phyloP scores from a whole-genome alignment of 176 grass and related monocot genomes.

The Rhynchospora pubera region DNA sequence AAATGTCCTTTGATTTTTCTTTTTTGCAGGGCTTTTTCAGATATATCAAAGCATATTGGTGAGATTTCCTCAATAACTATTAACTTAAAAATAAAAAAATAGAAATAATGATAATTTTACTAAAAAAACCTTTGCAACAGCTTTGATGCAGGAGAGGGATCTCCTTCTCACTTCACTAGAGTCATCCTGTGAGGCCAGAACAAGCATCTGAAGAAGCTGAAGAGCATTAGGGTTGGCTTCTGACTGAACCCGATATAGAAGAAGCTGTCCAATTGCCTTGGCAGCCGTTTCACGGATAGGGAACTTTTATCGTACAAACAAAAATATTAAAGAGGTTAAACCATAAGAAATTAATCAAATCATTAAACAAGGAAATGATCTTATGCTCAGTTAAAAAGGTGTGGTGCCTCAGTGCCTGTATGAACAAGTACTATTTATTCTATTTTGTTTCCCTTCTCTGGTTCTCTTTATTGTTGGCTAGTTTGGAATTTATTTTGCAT shows the following conservation, averaged over 20 bases:
- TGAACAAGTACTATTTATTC: not conserved
- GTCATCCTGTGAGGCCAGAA: conserved; percentile 72
- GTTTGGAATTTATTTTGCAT: not conserved
- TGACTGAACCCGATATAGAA: conserved; percentile 49
- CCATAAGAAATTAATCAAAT: not conserved
- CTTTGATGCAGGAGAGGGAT: conserved; percentile 82
- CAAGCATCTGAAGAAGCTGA: conserved; percentile 66
- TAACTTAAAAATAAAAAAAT: not conserved
- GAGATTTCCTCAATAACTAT: not conserved
- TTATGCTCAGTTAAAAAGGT: not conserved
- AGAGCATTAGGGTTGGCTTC: conserved; percentile 30
- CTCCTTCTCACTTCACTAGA: conserved; percentile 89
- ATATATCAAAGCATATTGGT: not conserved
- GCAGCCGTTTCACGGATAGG: conserved; percentile 81
- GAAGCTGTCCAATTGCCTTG: conserved; percentile 61
- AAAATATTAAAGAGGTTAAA: conserved; percentile 18
- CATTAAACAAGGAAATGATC: not conserved
- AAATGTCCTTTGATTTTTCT: not conserved
- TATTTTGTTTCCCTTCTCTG: not conserved
- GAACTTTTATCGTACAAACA: conserved; percentile 50
- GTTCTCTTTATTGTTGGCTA: not conserved
- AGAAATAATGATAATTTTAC: not conserved
- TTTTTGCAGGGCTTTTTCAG: not conserved
- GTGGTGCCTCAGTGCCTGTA: not conserved
- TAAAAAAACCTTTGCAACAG: conserved; percentile 68